A percentile compares a stretch with the other conserved stretches of the same genome.
Conservation (phyloP, 805 yeast genomes). For the Yarrowia divulgata region DNA sequence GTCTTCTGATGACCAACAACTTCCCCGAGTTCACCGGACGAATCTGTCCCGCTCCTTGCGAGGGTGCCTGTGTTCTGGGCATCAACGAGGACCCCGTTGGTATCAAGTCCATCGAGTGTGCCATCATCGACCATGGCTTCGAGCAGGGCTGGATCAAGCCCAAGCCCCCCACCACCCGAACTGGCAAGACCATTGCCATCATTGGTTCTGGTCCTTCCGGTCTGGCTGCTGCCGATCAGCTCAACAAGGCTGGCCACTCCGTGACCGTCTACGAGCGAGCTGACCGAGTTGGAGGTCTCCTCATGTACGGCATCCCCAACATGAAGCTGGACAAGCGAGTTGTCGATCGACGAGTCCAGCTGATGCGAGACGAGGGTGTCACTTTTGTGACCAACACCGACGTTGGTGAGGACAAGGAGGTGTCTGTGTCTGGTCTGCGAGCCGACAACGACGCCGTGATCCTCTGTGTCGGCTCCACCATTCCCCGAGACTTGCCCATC, state of each 20-base stretch:
- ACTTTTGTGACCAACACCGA: conserved; percentile 77
- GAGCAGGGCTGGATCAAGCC: conserved; percentile 97
- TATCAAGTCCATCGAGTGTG: conserved; percentile 93
- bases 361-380: conserved; percentile 89
- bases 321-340: conserved; percentile 95
- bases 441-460: conserved; percentile 79
- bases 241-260: conserved; percentile 92
- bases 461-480: conserved; percentile 92
- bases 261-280: conserved; percentile 94
- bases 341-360: conserved; percentile 91
- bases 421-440: conserved; percentile 73
- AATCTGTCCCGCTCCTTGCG: conserved; percentile 99
- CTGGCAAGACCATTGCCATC: conserved; percentile 84
- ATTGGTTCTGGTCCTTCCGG: conserved; percentile 99
- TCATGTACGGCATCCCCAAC: conserved; percentile 99
- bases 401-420: conserved; percentile 73
- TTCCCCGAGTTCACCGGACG: conserved; percentile 99
- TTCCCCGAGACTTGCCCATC: conserved; percentile 92
- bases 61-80: conserved; percentile 94
- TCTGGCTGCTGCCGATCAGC: conserved; percentile 94
- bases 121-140: conserved; percentile 94
- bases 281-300: conserved; percentile 94
- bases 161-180: conserved; percentile 74
- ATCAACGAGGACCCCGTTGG: conserved; percentile 96
- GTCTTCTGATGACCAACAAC: conserved; percentile 93